phyloP scores from a whole-genome alignment of 352 stramenopile species.

The Globisporangium solare region DNA sequence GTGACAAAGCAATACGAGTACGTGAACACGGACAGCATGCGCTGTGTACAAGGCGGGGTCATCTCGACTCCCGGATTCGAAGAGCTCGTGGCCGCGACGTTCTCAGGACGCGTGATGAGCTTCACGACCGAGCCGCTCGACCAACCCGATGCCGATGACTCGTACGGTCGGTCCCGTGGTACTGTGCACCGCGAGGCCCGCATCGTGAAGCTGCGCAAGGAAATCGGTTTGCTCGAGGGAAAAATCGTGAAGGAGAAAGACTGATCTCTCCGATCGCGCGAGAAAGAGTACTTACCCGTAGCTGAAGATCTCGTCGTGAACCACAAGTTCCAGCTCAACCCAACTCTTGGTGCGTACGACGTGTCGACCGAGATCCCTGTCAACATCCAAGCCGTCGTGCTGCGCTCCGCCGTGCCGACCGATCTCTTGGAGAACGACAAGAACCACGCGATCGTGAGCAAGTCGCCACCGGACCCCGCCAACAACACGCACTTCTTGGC shows the following conservation, averaged over 20 bases:
- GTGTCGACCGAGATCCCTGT: slow-evolving; percentile 80
- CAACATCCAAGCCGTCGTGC: slow-evolving; percentile 70
- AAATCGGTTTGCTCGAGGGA: slow-evolving; percentile 60
- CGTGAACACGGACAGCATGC: slow-evolving; percentile 68
- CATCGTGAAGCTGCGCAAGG: slow-evolving; percentile 80
- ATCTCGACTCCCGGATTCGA: slow-evolving; percentile 69
- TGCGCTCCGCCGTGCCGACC: slow-evolving; percentile 72
- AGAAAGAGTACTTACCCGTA: slow-evolving; percentile 65
- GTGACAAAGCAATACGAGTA: slow-evolving; percentile 66
- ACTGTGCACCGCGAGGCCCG: slow-evolving; percentile 71
- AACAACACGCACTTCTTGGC: slow-evolving; percentile 68
- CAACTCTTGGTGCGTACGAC: slow-evolving; percentile 60
- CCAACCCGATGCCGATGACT: slow-evolving; percentile 63
- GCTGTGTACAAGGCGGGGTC: slow-evolving; percentile 64
- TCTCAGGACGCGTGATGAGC: slow-evolving; percentile 72
- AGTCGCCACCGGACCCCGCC: slow-evolving; percentile 46
- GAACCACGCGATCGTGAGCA: slow-evolving; percentile 74
- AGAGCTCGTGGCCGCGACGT: slow-evolving; percentile 74
- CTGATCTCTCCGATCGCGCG: slow-evolving; percentile 25
- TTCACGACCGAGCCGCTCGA: slow-evolving; percentile 83
- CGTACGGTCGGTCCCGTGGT: slow-evolving; percentile 68
- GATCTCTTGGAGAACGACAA: slow-evolving; percentile 72
- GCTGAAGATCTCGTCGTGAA: slow-evolving; percentile 78
- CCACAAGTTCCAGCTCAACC: slow-evolving; percentile 73
- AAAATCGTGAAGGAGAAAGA: slow-evolving; percentile 63